Percentiles rank a stretch among this genome's conserved stretches.
Evolutionary conservation across 2,329 filamentous ascomycete genomes (phyloP).

Genomic region (Calonectria leucothoes): DNA sequence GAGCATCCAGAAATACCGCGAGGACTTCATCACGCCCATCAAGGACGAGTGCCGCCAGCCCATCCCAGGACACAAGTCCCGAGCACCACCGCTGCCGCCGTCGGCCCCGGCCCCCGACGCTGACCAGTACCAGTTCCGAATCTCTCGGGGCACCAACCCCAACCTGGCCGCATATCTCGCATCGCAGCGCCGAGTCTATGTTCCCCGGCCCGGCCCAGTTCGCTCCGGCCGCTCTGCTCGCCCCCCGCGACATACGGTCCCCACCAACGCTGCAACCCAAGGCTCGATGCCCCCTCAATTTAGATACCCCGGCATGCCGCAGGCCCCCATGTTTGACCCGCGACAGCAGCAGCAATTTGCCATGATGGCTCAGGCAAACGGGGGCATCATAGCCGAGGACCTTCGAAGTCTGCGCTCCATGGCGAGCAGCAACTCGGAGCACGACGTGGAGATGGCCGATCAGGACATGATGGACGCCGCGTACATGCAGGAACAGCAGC

Average conservation of each 20-base stretch:
- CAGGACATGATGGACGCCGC: slow-evolving; percentile 46
- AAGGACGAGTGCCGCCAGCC: slow-evolving; percentile 49
- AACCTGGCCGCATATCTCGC: slow-evolving; percentile 50
- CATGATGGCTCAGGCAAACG: slow-evolving; percentile 43
- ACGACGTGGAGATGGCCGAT: slow-evolving; percentile 51
- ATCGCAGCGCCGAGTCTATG: slow-evolving; percentile 48
- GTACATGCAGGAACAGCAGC: slow-evolving; percentile 36
- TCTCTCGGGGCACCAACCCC: slow-evolving; percentile 49
- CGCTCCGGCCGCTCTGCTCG: slow-evolving; percentile 46
- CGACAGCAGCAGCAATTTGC: slow-evolving; percentile 45
- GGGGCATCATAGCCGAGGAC: slow-evolving; percentile 52
- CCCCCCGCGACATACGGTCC: slow-evolving; percentile 40
- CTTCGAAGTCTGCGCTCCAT: slow-evolving; percentile 49
- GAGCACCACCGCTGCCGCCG: slow-evolving; percentile 35
- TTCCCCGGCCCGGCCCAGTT: slow-evolving; percentile 42
- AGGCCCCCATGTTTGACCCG: slow-evolving; percentile 42
- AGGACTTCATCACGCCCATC: slow-evolving; percentile 50
- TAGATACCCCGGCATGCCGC: slow-evolving; percentile 35
- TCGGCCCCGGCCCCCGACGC: slow-evolving; percentile 40
- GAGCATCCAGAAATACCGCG: slow-evolving; percentile 42
- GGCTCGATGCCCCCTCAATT: slow-evolving; percentile 38
- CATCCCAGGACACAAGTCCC: slow-evolving; percentile 49
- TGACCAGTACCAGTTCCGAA: slow-evolving; percentile 51
- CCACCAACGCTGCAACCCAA: slow-evolving; percentile 25
- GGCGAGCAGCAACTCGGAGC: slow-evolving; percentile 44